Base-by-base conservation (phyloP, 441 rosid species). In the Arabidopsis lyrata region DNA sequence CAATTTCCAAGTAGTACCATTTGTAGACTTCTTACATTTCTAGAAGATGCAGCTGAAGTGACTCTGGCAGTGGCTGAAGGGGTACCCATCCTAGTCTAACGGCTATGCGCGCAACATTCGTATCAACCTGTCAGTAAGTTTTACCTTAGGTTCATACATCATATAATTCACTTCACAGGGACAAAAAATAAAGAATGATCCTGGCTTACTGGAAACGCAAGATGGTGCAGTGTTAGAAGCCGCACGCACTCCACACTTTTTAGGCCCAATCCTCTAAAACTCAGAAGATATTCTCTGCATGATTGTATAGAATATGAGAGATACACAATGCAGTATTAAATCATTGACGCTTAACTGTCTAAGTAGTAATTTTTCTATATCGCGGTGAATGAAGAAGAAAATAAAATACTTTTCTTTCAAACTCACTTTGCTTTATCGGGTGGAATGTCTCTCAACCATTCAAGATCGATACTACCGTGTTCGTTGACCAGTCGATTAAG, bases 61-160 rank as follows among this genome's bases (percentile, higher is more conserved):
- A 88, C 80, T 88, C 93, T 0, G 93, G 91, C 49, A 88, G 84
- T 6, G 93, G 91, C 67, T 88, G 93, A 56, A 88, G 85, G 3
- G 93, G 93, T 49, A 86, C 93, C 91, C 91, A 88, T 69, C 93
- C 93, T 36, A 88, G 82, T 78, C 91, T 83, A 55, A 88, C 93
- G 14, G 91, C 89, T 66, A 88, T 88, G 20, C 91, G 88, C 7
- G 89, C 93, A 68, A 88, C 93, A 78, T 88, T 88, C 3, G 89
- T 88, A 83, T 88, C 93, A 70, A 88, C 93, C 91, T 88, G 74
- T 72, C 61, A 79, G 20, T 57, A 67, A 72, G 45, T 41, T 54
- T 47, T 52, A 16, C 14, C 22, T 41, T 50, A 66, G 41, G 49
- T 74, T 60, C 66, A 76, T 66, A 57, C 59, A 70, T 69, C 73